Conservation (phyloP, 176 grass and related monocot species). For the Oryza coarctata region DNA sequence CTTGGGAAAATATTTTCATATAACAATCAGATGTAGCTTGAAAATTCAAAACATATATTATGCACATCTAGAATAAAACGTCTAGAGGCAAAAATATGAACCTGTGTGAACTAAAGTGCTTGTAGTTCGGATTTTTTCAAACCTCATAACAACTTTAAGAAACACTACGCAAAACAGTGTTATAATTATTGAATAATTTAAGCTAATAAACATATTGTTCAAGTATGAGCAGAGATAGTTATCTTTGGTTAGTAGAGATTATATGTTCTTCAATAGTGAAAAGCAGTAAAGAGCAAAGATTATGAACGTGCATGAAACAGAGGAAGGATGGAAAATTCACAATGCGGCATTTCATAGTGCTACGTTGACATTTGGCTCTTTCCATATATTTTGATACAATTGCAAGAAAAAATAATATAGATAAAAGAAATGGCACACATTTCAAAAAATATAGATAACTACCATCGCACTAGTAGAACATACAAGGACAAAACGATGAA, state of each 20-base stretch:
- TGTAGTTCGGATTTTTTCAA: slow-evolving; percentile 11
- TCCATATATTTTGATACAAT: not conserved
- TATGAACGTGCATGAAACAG: not conserved
- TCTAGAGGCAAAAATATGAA: not conserved
- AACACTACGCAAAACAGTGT: not conserved
- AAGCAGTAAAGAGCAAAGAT: not conserved
- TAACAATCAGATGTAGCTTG: slow-evolving; percentile 11
- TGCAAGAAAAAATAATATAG: not conserved
- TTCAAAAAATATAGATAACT: not conserved
- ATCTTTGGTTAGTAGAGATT: not conserved
- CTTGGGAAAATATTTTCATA: not conserved
- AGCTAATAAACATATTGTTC: not conserved
- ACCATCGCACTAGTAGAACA: not conserved
- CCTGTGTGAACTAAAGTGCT: not conserved
- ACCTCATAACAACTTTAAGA: not conserved
- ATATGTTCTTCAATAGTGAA: not conserved
- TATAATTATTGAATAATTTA: not conserved
- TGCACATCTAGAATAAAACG: not conserved
- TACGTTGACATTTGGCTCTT: not conserved
- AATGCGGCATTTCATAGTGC: not conserved
- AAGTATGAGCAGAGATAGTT: not conserved
- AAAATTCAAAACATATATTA: not conserved
- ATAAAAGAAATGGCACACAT: not conserved
- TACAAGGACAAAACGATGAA: slow-evolving; percentile 14
- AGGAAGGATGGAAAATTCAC: not conserved